A percentile compares a stretch with the other conserved stretches of the same genome.
These are phyloP conservation scores for Acaromyces ingoldii DNA, from an alignment of 1,284 basidiomycete species.

Conservation along the genomic window DNA sequence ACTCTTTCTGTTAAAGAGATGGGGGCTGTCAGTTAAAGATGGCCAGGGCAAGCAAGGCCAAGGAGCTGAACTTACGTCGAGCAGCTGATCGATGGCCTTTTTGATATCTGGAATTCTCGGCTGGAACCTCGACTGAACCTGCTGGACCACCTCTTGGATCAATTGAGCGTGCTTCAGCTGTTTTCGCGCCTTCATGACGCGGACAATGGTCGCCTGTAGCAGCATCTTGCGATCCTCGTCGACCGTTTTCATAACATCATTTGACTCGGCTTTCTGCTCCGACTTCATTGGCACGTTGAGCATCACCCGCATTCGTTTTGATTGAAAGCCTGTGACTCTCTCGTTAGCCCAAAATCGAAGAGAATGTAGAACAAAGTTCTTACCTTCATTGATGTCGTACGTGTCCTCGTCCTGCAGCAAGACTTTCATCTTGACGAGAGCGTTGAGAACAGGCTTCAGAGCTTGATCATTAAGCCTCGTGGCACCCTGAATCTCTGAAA, in stretches of 20 bases:
- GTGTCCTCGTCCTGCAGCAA: conserved; percentile 73
- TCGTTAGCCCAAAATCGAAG: not conserved
- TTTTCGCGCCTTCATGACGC: conserved; percentile 94
- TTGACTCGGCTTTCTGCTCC: conserved; percentile 85
- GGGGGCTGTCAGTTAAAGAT: not conserved
- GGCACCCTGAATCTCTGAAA: conserved; percentile 73
- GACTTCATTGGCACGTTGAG: conserved; percentile 90
- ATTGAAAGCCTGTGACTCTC: conserved; percentile 64
- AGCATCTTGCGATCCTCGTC: conserved; percentile 97
- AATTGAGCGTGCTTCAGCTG: conserved; percentile 92
- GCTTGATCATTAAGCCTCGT: conserved; percentile 80
- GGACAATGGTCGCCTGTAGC: conserved; percentile 94
- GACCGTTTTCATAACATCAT: conserved; percentile 87
- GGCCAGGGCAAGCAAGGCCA: not conserved
- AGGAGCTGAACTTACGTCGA: conserved; percentile 59
- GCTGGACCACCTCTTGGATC: conserved; percentile 88
- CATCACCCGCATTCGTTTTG: conserved; percentile 79
- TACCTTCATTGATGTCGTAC: conserved; percentile 89
- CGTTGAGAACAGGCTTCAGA: conserved; percentile 72
- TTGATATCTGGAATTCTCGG: conserved; percentile 84
- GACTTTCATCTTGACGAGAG: conserved; percentile 84
- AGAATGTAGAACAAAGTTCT: not conserved
- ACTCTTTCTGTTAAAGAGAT: conserved; percentile 58
- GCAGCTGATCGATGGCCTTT: conserved; percentile 86
- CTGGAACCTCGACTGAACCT: conserved; percentile 80